Percentiles rank a stretch among this genome's conserved stretches.
Conservation (phyloP, 148 eudicot genomes). For the Drosera capensis region DNA sequence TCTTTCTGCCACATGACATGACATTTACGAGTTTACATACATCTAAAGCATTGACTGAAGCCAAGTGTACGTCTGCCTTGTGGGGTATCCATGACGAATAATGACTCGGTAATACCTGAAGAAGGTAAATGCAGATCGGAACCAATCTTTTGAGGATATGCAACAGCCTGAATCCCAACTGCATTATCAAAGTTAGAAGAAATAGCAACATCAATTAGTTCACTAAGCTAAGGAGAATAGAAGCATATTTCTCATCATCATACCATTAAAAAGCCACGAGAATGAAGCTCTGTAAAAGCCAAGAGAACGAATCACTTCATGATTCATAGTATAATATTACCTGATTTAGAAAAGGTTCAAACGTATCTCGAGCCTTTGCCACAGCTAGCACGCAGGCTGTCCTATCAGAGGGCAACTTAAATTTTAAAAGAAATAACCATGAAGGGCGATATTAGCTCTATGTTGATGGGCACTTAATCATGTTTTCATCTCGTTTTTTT, state of each 20-base stretch:
- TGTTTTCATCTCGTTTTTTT: no score
- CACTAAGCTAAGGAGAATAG: no score
- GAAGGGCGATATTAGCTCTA: neutral
- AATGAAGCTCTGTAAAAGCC: neutral
- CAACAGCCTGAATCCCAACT: conserved; percentile 83
- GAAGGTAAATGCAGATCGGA: conserved; percentile 82
- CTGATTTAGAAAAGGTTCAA: conserved; percentile 98
- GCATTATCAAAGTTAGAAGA: conserved; percentile 11
- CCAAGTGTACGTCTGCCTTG: no score
- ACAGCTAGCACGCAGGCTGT: conserved; percentile 98
- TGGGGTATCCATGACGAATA: no score
- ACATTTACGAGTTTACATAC: neutral
- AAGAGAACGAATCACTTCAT: neutral
- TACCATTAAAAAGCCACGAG: no score
- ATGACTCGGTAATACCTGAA: conserved; percentile 40
- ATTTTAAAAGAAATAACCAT: neutral
- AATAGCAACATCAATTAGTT: no score
- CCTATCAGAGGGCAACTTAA: conserved; percentile 22
- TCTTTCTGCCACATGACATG: conserved; percentile 55
- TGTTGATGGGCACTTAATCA: neutral
- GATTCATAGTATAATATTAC: conserved; percentile 16
- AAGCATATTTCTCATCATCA: no score
- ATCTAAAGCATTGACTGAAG: no score
- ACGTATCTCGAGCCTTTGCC: conserved; percentile 95
- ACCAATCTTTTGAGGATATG: conserved; percentile 85